Evolutionary conservation across 306 rosid species (phyloP), one percentile per base, ranked within the genome.

Genomic region (Acacia melanoxylon): DNA sequence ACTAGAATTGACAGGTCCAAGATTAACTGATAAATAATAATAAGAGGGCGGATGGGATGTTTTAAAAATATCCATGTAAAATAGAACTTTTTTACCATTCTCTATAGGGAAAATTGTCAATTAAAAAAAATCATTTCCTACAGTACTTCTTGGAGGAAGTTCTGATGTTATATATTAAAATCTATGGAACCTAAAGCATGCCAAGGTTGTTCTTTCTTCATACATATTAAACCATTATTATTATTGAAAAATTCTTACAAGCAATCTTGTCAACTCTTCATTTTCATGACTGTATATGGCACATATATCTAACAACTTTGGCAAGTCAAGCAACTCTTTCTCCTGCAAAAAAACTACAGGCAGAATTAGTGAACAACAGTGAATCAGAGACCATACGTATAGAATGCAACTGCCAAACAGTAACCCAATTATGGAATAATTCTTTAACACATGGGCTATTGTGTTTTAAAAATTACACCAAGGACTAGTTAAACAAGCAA

Each of bases 321-420:
- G 97, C 91, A 96, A 88, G 85, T 90, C 97, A 75, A 94, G 97
- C 90, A 94, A 82, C 88, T 89, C 90, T 83, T 88, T 94, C 86
- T 91, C 98, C 99, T 92, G 97, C 99, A 96, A 87, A 87, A 94
- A 84, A 86, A 87, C 99, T 96, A 91, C 90, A 93, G 49, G 84
- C 76, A 88, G 89, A 86, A 85, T 88, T 82, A 87, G 88, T 91
- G 89, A 92, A 94, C 86, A 92, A 72, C 83, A 24, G 90, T 61
- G 61, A 69, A 66, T 68, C 75, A 48, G 63, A 79, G 17, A 77
- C 27, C 56, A 71, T 25, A 77, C 71, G 59, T 20, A 52, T 54
- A 51, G 13, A 4, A 73, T 62, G 81, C 40, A 63, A 74, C 51
- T 77, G 41, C 86, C 66, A 25, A 68, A 62, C 46, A 68, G 24